Evolutionary conservation across 176 grass and related monocot genomes (phyloP), one percentile per base, ranked within the genome.

Genomic region (Puccinellia tenuiflora): DNA sequence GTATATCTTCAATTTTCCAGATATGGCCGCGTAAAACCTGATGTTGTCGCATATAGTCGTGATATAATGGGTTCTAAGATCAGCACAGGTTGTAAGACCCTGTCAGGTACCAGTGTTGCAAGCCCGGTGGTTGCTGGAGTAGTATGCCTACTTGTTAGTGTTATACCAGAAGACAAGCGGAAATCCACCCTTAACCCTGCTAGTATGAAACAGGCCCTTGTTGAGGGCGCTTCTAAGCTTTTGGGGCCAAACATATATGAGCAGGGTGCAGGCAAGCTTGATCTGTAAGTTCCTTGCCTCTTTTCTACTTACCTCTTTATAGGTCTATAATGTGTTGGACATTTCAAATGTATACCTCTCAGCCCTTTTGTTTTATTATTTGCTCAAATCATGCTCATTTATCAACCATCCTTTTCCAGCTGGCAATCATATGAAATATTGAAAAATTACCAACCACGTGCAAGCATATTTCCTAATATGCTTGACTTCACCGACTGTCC

Each of bases 21-120:
- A 55, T 98, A 98, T 93, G 96, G 96, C 17, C 92, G 96, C 65
- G 91, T 98, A 20, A 98, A 98, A 84, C 96, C 96, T 63, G 96
- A 98, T 53, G 80, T 98, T 66, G 96, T 98, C 71, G 96, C 96
- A 55, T 98, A 95, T 84, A 94, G 96, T 83, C 90, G 92, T 83
- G 96, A 98, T 62, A 98, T 98, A 92, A 91, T 95, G 80, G 96
- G 96, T 61, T 98, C 96, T 5, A 98, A 95, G 91, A 98, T 95
- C 85, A 98, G 96, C 89, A 95, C 96, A 66, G 96, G 92, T 62
- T 95, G 96, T 85, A 98, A 98, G 84, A 95, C 88, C 73, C 92
- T 98, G 42, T 98, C 96, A 74, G 96, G 96, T 55, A 98, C 96
- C 76, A 98, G 96, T 78, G 96, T 98, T 69, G 96, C 96, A 73